phyloP scores from a whole-genome alignment of 2,329 filamentous ascomycete genomes.

The Thelonectria blattea region DNA sequence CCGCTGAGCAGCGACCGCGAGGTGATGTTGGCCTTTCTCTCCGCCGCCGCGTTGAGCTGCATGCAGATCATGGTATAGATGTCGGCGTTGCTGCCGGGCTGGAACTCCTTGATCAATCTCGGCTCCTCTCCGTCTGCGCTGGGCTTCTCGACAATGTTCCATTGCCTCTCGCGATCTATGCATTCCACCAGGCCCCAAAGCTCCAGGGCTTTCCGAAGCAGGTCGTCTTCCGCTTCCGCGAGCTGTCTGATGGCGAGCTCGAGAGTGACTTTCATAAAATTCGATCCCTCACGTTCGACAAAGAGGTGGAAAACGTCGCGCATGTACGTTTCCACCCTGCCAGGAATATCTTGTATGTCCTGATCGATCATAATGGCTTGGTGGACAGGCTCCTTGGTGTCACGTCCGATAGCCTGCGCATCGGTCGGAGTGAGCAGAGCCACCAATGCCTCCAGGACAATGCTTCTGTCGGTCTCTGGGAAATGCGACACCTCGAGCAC shows the following conservation, averaged over 20 bases:
- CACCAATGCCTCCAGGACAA: slow-evolving; percentile 46
- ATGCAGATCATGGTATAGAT: slow-evolving; percentile 67
- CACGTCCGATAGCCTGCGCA: slow-evolving; percentile 43
- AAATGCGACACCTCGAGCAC: slow-evolving; percentile 66
- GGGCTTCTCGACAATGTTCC: slow-evolving; percentile 60
- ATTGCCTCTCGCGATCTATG: slow-evolving; percentile 68
- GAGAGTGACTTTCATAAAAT: slow-evolving; percentile 64
- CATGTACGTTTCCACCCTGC: slow-evolving; percentile 66
- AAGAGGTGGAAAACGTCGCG: slow-evolving; percentile 63
- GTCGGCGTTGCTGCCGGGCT: slow-evolving; percentile 57
- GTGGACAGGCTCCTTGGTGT: slow-evolving; percentile 43
- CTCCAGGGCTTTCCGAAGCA: slow-evolving; percentile 64
- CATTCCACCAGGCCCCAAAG: slow-evolving; percentile 71
- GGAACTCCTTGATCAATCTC: slow-evolving; percentile 56
- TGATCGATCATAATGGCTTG: slow-evolving; percentile 64
- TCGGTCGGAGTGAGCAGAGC: slow-evolving; percentile 45
- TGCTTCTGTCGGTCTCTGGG: slow-evolving; percentile 54
- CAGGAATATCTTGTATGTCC: slow-evolving; percentile 64
- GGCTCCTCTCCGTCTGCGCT: slow-evolving; percentile 49
- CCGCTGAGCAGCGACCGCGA: slow-evolving; percentile 64
- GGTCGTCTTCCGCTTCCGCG: slow-evolving; percentile 56
- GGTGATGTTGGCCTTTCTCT: slow-evolving; percentile 66
- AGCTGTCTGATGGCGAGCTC: slow-evolving; percentile 56
- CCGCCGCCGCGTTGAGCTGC: slow-evolving; percentile 69
- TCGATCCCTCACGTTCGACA: slow-evolving; percentile 64